Evolutionary conservation across 108 stramenopile genomes (phyloP), one percentile per base, ranked within the genome.

Genomic region (Skeletonema grethae): DNA sequence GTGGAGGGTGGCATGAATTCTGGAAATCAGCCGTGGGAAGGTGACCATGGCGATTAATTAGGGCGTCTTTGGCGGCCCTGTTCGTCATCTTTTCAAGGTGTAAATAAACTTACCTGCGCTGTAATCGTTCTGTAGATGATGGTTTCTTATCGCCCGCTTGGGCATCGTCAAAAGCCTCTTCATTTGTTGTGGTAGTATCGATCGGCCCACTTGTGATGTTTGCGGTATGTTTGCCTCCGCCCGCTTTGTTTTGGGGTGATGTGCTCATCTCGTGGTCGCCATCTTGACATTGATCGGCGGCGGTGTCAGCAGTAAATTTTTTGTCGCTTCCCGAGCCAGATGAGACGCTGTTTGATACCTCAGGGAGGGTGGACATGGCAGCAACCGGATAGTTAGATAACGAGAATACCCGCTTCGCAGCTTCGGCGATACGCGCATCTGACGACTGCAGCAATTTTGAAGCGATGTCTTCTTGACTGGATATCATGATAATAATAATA

Each of bases 321-420:
- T 28, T 7, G 30, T 61, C 57, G 11, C 28, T 43, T 36, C 6
- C 12, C 59, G 61, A 18, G 24, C 41, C 8, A 10, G 48, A 24
- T 30, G 38, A 10, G 36, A 41, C 11, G 58, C 24, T 29, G 43
- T 10, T 29, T 22, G 25, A 4, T 38, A 57, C 13, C 55, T 25
- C 36, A 1, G 72, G 31, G 45, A 24, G 28, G 22, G 35, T n/a
- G 29, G 65, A 4, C 62, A 60, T 58, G 53, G 55, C 65, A 61
- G 65, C 12, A 55, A 53, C 4, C 1, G 53, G 10, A 41, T 30
- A 39, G 15, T 31, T 65, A 5, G 70, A 62, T 30, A 65, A 62
- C 39, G 79, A 69, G 38, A 80, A 80, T 0, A 80, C 79, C 1
- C 79, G 79, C 62, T 80, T 80, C 53, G 79, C 79, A 9, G 79